Evolutionary conservation across 148 eudicot genomes (phyloP), one percentile per base, ranked within the genome.

Genomic region (Diospyros lotus): DNA sequence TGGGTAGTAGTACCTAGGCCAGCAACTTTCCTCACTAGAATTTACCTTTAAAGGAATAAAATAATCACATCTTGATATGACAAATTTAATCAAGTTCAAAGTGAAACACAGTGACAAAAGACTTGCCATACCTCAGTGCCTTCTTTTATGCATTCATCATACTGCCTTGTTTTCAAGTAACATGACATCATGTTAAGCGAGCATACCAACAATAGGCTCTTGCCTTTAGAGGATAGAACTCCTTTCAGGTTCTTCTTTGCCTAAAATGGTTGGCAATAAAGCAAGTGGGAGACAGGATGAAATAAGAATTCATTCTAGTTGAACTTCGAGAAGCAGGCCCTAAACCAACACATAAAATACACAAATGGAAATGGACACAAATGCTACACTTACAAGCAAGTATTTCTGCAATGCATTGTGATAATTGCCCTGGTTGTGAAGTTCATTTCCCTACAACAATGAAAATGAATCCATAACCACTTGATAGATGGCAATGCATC

Each of bases 131-230:
- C 98, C 99, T 90, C 99, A 4, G 88, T 80, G 66, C 99, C 99
- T 89, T 92, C 97, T 74, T 80, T 73, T 44, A 92, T 59, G 77
- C 99, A 95, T 59, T 95, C 96, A 51, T 90, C 86, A 80, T 81
- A 89, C 75, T 90, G 93, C 48, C 83, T 77, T 48, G 93, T 88
- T 84, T 95, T 95, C 79, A 95, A 82, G 87, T 89, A 92, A 76
- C 99, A 95, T 53, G 99, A 92, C 99, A 95, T 95, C 84, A 92
- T 86, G 80, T 95, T 95, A 77, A 95, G 94, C 10, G 97, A 90
- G 85, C 97, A 95, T 50, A 92, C 97, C 77, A 84, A 78, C 66
- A 82, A 78, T 65, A 95, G 80, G 66, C 75, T 66, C 81, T 85
- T 80, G 56, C 88, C 85, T 77, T 82, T 88, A 70, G 91, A 82